Conservation (phyloP, 1,284 basidiomycete genomes). For the Coniophora puteana region DNA sequence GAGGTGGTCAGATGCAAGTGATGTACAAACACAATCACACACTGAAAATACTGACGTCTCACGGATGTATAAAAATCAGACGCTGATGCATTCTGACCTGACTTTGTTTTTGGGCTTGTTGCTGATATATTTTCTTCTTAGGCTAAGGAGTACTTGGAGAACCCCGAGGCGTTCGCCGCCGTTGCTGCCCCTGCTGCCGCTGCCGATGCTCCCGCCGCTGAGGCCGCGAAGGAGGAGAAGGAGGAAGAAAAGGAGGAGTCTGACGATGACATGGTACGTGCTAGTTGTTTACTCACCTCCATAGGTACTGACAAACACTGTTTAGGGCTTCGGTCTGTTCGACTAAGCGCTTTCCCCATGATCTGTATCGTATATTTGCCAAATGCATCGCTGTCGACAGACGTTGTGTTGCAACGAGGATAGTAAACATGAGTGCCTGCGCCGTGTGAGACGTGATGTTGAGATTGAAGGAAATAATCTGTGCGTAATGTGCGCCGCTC, state of each 20-base stretch:
- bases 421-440: too few species aligned
- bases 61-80: conserved; percentile 38
- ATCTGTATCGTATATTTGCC: too few species aligned
- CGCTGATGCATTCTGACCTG: conserved; percentile 15
- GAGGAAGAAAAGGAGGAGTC: conserved; percentile 80
- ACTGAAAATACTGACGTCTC: conserved; percentile 81
- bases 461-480: too few species aligned
- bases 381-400: too few species aligned
- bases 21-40: conserved; percentile 52
- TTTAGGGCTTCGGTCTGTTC: conserved; percentile 82
- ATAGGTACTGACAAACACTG: conserved; percentile 12
- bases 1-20: conserved; percentile 17
- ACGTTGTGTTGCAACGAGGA: too few species aligned
- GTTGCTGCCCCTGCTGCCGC: conserved; percentile 65
- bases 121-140: conserved; percentile 34
- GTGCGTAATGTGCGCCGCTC: too few species aligned
- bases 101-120: conserved; percentile 11
- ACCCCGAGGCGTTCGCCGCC: conserved; percentile 93
- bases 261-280: conserved; percentile 72
- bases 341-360: too few species aligned
- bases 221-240: conserved; percentile 58
- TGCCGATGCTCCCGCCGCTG: conserved; percentile 45
- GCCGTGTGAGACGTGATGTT: too few species aligned
- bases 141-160: conserved; percentile 96
- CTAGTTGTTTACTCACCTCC: not conserved